Conservation (phyloP, 345 rosid species). For the Chamaenerion angustifolium region DNA sequence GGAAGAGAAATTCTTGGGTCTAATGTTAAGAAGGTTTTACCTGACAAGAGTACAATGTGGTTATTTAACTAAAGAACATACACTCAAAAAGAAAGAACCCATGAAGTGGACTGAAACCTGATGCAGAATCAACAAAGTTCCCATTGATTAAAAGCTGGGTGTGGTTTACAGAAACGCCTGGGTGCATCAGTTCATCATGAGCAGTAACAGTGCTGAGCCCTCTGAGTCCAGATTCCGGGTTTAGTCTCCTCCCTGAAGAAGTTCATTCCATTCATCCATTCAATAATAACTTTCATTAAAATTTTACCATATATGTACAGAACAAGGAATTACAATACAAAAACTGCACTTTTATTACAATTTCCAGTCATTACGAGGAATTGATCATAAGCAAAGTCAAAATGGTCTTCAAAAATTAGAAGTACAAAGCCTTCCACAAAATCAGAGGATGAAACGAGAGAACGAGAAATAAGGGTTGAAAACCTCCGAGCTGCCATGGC, state of each 20-base stretch:
- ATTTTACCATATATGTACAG: neutral
- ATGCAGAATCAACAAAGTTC: constrained; percentile 62
- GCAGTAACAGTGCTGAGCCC: constrained; percentile 45
- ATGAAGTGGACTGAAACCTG: constrained; percentile 29
- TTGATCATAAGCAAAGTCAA: too few species aligned
- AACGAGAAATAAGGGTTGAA: constrained; percentile 40
- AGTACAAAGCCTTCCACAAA: too few species aligned
- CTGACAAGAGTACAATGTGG: constrained; percentile 8
- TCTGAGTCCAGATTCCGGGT: constrained; percentile 21
- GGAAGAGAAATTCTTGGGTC: constrained; percentile 51
- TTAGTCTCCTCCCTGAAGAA: constrained; percentile 28
- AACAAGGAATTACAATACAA: too few species aligned
- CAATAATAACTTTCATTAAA: constrained; percentile 1
- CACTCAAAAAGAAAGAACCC: too few species aligned
- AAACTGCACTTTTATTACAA: too few species aligned
- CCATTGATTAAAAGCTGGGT: constrained; percentile 69
- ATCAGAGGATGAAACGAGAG: constrained; percentile 20
- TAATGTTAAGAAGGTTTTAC: constrained; percentile 30
- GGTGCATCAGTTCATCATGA: constrained; percentile 40
- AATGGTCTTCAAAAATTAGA: too few species aligned
- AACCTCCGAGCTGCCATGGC: constrained; percentile 42
- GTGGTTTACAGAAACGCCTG: constrained; percentile 44
- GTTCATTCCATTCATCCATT: neutral
- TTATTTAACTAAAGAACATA: too few species aligned
- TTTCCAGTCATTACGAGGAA: too few species aligned